Conservation (phyloP, 192 early-diverging fungal species). For the Coemansia sp. region DNA sequence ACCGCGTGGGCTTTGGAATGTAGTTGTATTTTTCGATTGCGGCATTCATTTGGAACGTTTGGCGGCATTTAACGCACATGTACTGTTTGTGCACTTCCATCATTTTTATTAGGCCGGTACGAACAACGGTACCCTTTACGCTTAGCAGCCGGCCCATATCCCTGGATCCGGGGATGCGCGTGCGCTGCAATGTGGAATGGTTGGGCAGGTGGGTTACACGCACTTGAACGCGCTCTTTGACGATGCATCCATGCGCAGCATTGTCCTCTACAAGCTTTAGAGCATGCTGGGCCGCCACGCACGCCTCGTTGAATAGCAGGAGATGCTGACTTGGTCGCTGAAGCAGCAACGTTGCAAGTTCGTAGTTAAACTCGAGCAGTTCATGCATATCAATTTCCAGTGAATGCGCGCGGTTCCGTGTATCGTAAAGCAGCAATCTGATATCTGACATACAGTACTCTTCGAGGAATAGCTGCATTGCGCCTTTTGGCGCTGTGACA, state of each 20-base stretch:
- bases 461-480: conserved; percentile 12
- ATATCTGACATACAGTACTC: neutral
- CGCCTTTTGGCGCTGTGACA: conserved; percentile 1
- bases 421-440: neutral
- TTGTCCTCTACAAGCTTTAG: neutral
- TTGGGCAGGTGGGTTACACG: conserved; percentile 21
- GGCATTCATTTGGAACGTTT: conserved; percentile 54
- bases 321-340: conserved; percentile 11
- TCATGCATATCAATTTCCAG: conserved; percentile 22
- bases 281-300: conserved; percentile 4
- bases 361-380: conserved; percentile 23
- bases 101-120: conserved; percentile 68
- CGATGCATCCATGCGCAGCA: neutral
- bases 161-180: conserved; percentile 56
- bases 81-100: conserved; percentile 59
- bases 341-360: conserved; percentile 19
- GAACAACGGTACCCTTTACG: conserved; percentile 65
- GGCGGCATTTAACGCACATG: conserved; percentile 59
- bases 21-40: conserved; percentile 67
- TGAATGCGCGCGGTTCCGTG: conserved; percentile 4
- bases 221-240: conserved; percentile 6
- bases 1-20: conserved; percentile 54
- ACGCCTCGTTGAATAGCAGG: conserved; percentile 14
- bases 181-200: conserved; percentile 35
- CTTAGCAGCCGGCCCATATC: conserved; percentile 61